Evolutionary conservation across 177 flowering plant species (phyloP).

Genomic region (Tripterygium wilfordii): DNA sequence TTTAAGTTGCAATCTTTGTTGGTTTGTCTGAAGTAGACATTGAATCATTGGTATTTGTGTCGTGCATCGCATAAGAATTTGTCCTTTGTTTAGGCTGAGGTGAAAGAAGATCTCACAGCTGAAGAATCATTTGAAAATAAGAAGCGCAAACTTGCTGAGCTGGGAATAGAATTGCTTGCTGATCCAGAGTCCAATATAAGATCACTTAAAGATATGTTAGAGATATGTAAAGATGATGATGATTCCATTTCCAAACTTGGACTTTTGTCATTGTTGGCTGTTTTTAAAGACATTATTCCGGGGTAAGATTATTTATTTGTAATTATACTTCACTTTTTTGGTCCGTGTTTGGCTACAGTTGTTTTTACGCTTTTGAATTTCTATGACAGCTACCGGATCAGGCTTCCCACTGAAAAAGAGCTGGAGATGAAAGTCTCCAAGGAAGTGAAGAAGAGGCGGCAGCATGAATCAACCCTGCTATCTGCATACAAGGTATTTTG

Average conservation of each 20-base stretch:
- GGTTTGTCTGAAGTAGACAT: neutral
- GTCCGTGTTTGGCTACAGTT: neutral
- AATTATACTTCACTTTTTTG: neutral
- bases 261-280: constrained; percentile 70
- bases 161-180: constrained; percentile 66
- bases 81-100: constrained; percentile 59
- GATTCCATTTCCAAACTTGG: constrained; percentile 57
- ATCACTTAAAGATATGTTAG: constrained; percentile 58
- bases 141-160: constrained; percentile 76
- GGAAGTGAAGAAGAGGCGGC: constrained; percentile 75
- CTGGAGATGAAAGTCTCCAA: constrained; percentile 81
- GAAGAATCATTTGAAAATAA: constrained; percentile 58
- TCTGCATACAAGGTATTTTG: constrained; percentile 83
- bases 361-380: neutral
- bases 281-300: constrained; percentile 94
- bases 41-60: neutral
- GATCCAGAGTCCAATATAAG: constrained; percentile 88
- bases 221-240: constrained; percentile 59
- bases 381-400: constrained; percentile 73
- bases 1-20: neutral
- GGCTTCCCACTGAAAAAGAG: constrained; percentile 98
- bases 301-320: constrained; percentile 43
- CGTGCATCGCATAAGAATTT: neutral
- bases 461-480: constrained; percentile 77
- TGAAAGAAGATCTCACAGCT: constrained; percentile 76